These are phyloP conservation scores for Phaseolus coccineus DNA, from an alignment of 331 rosid species.

Conservation along the genomic window DNA sequence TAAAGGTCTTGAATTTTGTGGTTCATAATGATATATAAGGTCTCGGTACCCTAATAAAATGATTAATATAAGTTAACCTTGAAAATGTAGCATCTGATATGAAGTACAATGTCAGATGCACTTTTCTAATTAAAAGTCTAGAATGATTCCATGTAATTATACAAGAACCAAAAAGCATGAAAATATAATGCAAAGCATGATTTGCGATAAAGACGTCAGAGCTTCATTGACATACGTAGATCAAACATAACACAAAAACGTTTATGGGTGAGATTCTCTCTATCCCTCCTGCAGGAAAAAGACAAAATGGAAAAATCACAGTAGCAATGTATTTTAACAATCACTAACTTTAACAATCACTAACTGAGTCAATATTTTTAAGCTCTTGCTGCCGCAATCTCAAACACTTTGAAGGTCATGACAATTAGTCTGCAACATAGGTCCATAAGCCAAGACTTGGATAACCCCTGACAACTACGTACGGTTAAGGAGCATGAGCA, in stretches of 20 bases:
- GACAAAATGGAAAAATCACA: not conserved
- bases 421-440: slow-evolving; percentile 55
- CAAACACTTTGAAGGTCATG: slow-evolving; percentile 61
- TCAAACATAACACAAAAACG: slow-evolving; percentile 12
- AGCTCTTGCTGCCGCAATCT: slow-evolving; percentile 49
- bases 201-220: slow-evolving; percentile 20
- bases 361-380: slow-evolving; percentile 48
- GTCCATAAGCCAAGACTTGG: slow-evolving; percentile 55
- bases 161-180: slow-evolving; percentile 21
- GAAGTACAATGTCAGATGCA: slow-evolving; percentile 12
- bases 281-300: slow-evolving; percentile 23
- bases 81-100: slow-evolving; percentile 1
- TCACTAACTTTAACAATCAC: slow-evolving; percentile 47
- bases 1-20: not conserved
- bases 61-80: slow-evolving; percentile 20
- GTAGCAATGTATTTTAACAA: slow-evolving; percentile 37
- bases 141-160: slow-evolving; percentile 1
- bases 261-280: slow-evolving; percentile 18
- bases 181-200: slow-evolving; percentile 1
- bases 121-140: slow-evolving; percentile 20
- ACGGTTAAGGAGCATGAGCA: slow-evolving; percentile 62
- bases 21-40: slow-evolving; percentile 17
- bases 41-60: not conserved
- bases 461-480: slow-evolving; percentile 52
- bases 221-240: not conserved